phyloP scores from a whole-genome alignment of 2,329 filamentous ascomycete genomes.

The Diaporthe citriasiana region DNA sequence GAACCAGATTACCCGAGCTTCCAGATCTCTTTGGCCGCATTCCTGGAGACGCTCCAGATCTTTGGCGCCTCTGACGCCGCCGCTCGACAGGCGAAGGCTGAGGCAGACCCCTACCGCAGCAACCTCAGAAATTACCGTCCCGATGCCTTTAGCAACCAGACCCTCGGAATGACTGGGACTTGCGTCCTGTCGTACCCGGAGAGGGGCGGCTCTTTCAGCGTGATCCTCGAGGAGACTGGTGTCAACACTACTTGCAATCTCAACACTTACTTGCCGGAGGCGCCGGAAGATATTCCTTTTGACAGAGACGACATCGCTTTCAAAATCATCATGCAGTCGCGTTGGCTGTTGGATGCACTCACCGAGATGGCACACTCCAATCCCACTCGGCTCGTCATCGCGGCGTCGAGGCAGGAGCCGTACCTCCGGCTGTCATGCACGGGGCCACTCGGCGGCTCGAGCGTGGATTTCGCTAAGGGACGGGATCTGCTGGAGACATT shows the following conservation, averaged over 20 bases:
- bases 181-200: constrained; percentile 85
- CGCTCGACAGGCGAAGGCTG: constrained; percentile 68
- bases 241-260: constrained; percentile 92
- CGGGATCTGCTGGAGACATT: constrained; percentile 82
- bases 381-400: constrained; percentile 80
- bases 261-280: constrained; percentile 86
- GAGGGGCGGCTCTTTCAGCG: constrained; percentile 82
- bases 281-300: constrained; percentile 87
- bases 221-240: constrained; percentile 87
- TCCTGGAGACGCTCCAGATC: constrained; percentile 95
- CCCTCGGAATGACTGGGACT: constrained; percentile 85
- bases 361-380: constrained; percentile 78
- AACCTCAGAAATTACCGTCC: constrained; percentile 73
- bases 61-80: constrained; percentile 86
- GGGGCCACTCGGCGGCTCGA: constrained; percentile 72
- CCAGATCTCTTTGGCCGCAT: constrained; percentile 86
- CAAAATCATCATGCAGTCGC: constrained; percentile 94
- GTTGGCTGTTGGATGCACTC: constrained; percentile 79
- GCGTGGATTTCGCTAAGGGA: constrained; percentile 76
- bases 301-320: constrained; percentile 83
- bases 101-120: constrained; percentile 72
- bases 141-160: constrained; percentile 86
- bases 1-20: constrained; percentile 75
- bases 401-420: constrained; percentile 73
- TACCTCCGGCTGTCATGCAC: constrained; percentile 81